Base-by-base conservation (phyloP, 768 basidiomycete species). In the Fibroporia radiculosa region DNA sequence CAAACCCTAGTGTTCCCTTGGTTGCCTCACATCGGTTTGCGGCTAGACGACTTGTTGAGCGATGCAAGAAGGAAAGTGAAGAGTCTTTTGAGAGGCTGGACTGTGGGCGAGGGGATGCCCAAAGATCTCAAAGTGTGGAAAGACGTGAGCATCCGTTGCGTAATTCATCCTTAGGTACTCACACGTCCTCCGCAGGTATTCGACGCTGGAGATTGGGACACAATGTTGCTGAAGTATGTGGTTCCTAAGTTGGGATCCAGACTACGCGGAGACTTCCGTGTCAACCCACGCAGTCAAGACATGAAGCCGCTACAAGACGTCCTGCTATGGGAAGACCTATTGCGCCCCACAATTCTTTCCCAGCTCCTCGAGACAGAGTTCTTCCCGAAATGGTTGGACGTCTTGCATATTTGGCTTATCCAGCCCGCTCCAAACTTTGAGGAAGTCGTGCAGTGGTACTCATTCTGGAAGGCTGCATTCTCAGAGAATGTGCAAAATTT, bases 371-470 rank as follows among this genome's bases (percentile, higher is more conserved):
- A 95, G 61, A 74, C 76, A 4, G 91, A 92, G 56, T 95, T 98
- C 70, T 97, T 97, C 75, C 89, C 92, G 3, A 95, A 96, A 60
- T 99, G 93, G 93, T 72, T 98, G 48, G 85, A 92, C 39, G 81
- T 88, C 18, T 69, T 99, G 19, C 83, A 93, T 58, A 65, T 90
- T 35, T 98, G 96, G 96, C 82, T 99, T 31, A 72, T 84, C n/a
- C 87, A 91, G 56, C 89, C 91, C 1, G 77, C 69, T 36, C 85
- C 85, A 56, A 93, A 80, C 66, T 85, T 91, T 55, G 89, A 86
- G 54, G 91, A 98, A 62, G 91, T 99, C 8, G 86, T 86, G 3
- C 77, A 85, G 48, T 99, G 96, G 96, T 96, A 84, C 61, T 74
- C 73, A 1, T 87, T 80, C 62, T 98, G 95, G 95, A 95, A 93